A percentile compares a stretch with the other conserved stretches of the same genome.
phyloP scores from a whole-genome alignment of 495 filamentous ascomycete species.

The Daldinia loculata region DNA sequence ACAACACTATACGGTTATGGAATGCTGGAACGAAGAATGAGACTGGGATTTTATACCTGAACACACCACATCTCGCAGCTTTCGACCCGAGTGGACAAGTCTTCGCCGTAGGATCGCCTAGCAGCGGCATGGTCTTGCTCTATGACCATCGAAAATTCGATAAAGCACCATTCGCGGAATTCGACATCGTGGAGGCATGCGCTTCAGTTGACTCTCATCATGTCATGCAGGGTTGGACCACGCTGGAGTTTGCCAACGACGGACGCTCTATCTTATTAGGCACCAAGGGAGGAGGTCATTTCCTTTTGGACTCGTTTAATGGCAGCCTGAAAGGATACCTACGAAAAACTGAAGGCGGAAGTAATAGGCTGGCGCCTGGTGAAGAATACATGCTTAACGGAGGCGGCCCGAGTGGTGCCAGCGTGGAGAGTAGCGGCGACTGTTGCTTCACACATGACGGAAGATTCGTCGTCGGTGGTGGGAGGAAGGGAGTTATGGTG shows the following conservation, averaged over 20 bases:
- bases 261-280: constrained; percentile 85
- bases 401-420: constrained; percentile 42
- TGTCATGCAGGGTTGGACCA: constrained; percentile 74
- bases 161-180: constrained; percentile 84
- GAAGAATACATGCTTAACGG: constrained; percentile 48
- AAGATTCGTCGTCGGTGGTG: constrained; percentile 82
- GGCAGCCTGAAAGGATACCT: constrained; percentile 75
- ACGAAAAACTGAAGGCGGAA: constrained; percentile 53
- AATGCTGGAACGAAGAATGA: constrained; percentile 75
- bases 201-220: constrained; percentile 45
- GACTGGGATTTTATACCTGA: constrained; percentile 78
- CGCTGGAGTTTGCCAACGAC: constrained; percentile 93
- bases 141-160: constrained; percentile 95
- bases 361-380: constrained; percentile 58
- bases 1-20: constrained; percentile 91
- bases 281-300: constrained; percentile 82
- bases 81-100: constrained; percentile 90
- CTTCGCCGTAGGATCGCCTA: constrained; percentile 88
- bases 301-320: constrained; percentile 88
- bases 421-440: constrained; percentile 71
- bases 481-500: constrained; percentile 74
- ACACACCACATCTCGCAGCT: constrained; percentile 80
- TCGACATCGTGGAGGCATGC: constrained; percentile 70
- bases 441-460: constrained; percentile 90
- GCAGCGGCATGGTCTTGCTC: constrained; percentile 77